Percentiles rank a stretch among this genome's conserved stretches.
Conservation (phyloP, 179 eudicot genomes). For the Silene noctiflora region DNA sequence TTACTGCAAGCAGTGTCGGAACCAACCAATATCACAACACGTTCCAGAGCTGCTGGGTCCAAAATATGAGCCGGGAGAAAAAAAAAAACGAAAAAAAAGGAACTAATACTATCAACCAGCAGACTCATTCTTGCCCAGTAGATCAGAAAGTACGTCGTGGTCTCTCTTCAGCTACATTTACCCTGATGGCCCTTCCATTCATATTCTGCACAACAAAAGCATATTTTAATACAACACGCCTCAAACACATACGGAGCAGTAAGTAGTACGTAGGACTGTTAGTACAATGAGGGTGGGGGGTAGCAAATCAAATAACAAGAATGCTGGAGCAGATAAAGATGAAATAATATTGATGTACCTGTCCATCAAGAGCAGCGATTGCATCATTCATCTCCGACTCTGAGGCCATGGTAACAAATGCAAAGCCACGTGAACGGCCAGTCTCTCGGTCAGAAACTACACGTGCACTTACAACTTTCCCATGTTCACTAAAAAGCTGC, state of each 20-base stretch:
- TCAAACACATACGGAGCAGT: background rate
- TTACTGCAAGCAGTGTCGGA: slow-evolving; percentile 22
- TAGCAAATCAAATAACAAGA: no score
- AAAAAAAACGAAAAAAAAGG: background rate
- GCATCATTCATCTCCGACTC: slow-evolving; percentile 80
- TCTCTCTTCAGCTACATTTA: slow-evolving; percentile 70
- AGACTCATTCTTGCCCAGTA: slow-evolving; percentile 1
- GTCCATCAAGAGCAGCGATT: slow-evolving; percentile 83
- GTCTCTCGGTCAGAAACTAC: slow-evolving; percentile 76
- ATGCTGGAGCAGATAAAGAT: background rate
- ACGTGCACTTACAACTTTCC: slow-evolving; percentile 64
- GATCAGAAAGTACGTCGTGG: slow-evolving; percentile 50
- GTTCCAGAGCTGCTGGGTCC: slow-evolving; percentile 17
- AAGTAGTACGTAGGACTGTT: no score
- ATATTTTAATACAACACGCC: background rate
- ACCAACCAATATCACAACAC: slow-evolving; percentile 26
- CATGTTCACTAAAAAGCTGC: slow-evolving; percentile 74
- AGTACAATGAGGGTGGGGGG: background rate
- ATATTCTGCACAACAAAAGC: slow-evolving; percentile 42
- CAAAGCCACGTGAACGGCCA: slow-evolving; percentile 92
- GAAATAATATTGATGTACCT: slow-evolving; percentile 38
- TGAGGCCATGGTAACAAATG: slow-evolving; percentile 79
- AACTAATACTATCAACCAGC: slow-evolving; percentile 22
- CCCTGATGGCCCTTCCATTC: slow-evolving; percentile 80
- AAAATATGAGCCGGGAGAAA: slow-evolving; percentile 25